Conservation (phyloP, 139 green algal species). For the Chlamydomonas incerta region DNA sequence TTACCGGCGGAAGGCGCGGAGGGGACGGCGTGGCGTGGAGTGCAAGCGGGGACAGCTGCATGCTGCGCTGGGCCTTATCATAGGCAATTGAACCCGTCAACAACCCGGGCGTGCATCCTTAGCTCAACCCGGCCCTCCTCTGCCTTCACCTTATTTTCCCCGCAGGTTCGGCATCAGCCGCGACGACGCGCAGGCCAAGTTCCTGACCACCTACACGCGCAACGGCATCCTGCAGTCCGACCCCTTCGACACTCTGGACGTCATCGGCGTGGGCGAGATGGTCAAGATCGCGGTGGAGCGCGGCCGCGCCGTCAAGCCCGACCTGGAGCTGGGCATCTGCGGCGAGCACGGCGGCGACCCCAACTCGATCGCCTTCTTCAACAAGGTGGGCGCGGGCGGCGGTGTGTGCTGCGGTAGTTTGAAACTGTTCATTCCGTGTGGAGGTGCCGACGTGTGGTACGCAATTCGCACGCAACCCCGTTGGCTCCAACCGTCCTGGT, state of each 20-base stretch:
- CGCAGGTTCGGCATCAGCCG: slow-evolving; percentile 83
- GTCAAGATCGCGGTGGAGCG: slow-evolving; percentile 77
- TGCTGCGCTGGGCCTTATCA: too few species aligned
- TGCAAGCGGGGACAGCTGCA: too few species aligned
- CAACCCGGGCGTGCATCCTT: too few species aligned
- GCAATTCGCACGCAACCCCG: too few species aligned
- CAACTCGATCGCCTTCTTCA: slow-evolving; percentile 81
- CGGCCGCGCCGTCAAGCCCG: slow-evolving; percentile 67
- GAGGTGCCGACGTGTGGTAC: too few species aligned
- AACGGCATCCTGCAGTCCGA: slow-evolving; percentile 68
- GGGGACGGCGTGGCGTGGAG: too few species aligned
- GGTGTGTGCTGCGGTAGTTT: neutral
- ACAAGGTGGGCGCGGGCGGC: slow-evolving; percentile 57
- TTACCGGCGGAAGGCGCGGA: too few species aligned
- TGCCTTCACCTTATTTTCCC: too few species aligned
- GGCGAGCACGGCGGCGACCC: slow-evolving; percentile 91
- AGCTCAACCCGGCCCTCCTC: too few species aligned
- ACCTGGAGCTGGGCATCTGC: slow-evolving; percentile 88
- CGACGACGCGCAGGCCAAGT: slow-evolving; percentile 88
- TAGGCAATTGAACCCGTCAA: too few species aligned
- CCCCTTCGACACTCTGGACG: slow-evolving; percentile 89
- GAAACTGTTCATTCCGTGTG: too few species aligned
- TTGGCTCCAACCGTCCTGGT: too few species aligned
- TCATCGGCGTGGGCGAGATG: slow-evolving; percentile 83
- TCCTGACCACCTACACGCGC: slow-evolving; percentile 81